These are phyloP conservation scores for Selaginella moellendorffii DNA, from an alignment of 75 land plant genomes.

Conservation along the genomic window DNA sequence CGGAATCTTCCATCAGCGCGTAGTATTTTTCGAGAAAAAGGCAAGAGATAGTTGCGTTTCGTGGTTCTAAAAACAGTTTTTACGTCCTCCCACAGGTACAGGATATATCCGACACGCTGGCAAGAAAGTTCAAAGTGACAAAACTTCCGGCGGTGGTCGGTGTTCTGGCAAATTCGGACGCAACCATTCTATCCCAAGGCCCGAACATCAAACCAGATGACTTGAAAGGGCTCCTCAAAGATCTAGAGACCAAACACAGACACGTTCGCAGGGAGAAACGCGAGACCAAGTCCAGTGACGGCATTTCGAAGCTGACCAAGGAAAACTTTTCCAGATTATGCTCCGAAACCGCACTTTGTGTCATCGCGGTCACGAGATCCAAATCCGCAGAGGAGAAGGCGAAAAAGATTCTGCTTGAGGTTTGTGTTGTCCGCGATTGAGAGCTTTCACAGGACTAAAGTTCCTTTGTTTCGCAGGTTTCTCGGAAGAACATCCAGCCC, in stretches of 20 bases:
- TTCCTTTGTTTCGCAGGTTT: slow-evolving; percentile 35
- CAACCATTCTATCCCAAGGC: not conserved
- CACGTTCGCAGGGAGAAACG: not conserved
- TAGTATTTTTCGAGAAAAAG: slow-evolving; percentile 60
- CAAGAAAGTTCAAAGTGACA: slow-evolving; percentile 44
- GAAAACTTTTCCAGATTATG: not conserved
- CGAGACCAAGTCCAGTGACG: not conserved
- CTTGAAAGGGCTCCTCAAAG: slow-evolving; percentile 36
- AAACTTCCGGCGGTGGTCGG: slow-evolving; percentile 70
- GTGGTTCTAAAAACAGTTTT: not conserved
- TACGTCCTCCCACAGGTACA: slow-evolving; percentile 48
- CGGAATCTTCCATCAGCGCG: slow-evolving; percentile 55
- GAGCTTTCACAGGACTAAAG: not conserved
- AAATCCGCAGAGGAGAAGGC: not conserved
- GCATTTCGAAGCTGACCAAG: not conserved
- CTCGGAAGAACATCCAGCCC: slow-evolving; percentile 33
- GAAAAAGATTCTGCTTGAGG: not conserved
- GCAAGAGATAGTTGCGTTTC: slow-evolving; percentile 15
- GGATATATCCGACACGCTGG: slow-evolving; percentile 21
- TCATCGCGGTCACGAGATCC: not conserved
- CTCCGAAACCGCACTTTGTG: not conserved
- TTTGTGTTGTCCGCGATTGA: not conserved
- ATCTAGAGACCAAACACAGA: slow-evolving; percentile 56
- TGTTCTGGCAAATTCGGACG: slow-evolving; percentile 40
- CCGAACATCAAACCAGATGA: slow-evolving; percentile 16